Evolutionary conservation across 2,329 filamentous ascomycete genomes (phyloP).

Genomic region (Thielaviopsis euricoi): DNA sequence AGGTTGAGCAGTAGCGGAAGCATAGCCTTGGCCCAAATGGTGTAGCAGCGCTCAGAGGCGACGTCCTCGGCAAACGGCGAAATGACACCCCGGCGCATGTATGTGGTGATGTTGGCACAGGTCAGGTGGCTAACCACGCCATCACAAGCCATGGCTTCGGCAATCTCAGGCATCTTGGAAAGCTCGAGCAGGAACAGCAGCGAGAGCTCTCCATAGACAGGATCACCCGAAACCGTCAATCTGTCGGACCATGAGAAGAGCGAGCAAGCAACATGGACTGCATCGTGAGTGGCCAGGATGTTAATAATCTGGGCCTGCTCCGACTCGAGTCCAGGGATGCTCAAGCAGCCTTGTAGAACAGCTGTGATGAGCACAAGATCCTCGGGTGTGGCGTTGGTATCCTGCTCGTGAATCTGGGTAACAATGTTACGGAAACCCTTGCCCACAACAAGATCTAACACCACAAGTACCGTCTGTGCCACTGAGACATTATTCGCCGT

Average conservation of each 20-base stretch:
- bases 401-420: constrained; percentile 61
- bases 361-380: constrained; percentile 81
- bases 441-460: constrained; percentile 63
- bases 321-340: constrained; percentile 59
- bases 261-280: constrained; percentile 64
- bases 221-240: constrained; percentile 61
- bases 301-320: constrained; percentile 55
- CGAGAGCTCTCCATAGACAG: constrained; percentile 84
- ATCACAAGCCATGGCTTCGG: constrained; percentile 80
- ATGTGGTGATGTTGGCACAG: constrained; percentile 61
- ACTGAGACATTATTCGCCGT: constrained; percentile 22
- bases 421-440: constrained; percentile 71
- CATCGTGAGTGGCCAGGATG: constrained; percentile 53
- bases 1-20: constrained; percentile 81
- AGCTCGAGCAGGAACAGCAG: constrained; percentile 78
- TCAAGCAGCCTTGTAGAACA: constrained; percentile 69
- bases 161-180: constrained; percentile 62
- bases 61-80: constrained; percentile 63
- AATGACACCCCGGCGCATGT: constrained; percentile 54
- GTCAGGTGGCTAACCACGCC: constrained; percentile 66
- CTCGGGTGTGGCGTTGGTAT: constrained; percentile 36
- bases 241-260: constrained; percentile 90
- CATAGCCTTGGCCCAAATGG: constrained; percentile 78
- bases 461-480: constrained; percentile 53
- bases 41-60: constrained; percentile 57